Percentiles rank a stretch among this genome's conserved stretches.
Evolutionary conservation across 2,329 filamentous ascomycete genomes (phyloP).

Genomic region (Aureobasidium sp.): DNA sequence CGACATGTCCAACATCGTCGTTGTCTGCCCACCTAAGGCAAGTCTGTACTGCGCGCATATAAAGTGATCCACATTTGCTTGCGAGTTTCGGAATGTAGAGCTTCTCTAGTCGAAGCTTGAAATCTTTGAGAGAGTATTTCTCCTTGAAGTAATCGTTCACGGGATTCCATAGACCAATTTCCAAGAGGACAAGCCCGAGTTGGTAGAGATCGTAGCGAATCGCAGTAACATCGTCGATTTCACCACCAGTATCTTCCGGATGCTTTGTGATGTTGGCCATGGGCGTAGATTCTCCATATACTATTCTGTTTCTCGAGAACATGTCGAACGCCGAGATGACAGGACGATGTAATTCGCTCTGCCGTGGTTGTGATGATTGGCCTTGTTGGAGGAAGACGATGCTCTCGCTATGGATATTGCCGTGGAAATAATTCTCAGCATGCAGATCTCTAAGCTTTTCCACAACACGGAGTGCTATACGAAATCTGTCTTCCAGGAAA

Average conservation of each 20-base stretch:
- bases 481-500: slow-evolving; percentile 67
- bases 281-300: slow-evolving; percentile 48
- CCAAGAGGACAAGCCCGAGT: slow-evolving; percentile 64
- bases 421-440: slow-evolving; percentile 60
- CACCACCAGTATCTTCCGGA: slow-evolving; percentile 28
- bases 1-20: slow-evolving; percentile 19
- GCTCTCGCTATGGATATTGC: slow-evolving; percentile 60
- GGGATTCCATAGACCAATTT: slow-evolving; percentile 68
- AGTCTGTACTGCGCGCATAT: slow-evolving; percentile 66
- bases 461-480: slow-evolving; percentile 64
- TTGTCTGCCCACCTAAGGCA: slow-evolving; percentile 64
- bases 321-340: slow-evolving; percentile 68
- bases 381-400: slow-evolving; percentile 56
- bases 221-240: slow-evolving; percentile 44
- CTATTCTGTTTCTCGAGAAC: slow-evolving; percentile 53
- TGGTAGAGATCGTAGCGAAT: slow-evolving; percentile 59
- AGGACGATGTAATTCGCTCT: slow-evolving; percentile 56
- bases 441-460: slow-evolving; percentile 70
- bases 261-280: slow-evolving; percentile 22
- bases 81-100: slow-evolving; percentile 59
- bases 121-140: slow-evolving; percentile 53
- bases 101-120: slow-evolving; percentile 57
- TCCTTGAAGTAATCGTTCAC: slow-evolving; percentile 53
- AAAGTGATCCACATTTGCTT: slow-evolving; percentile 64
- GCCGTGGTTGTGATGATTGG: slow-evolving; percentile 36